Evolutionary conservation across 495 filamentous ascomycete genomes (phyloP).

Genomic region (Penicillium herquei): DNA sequence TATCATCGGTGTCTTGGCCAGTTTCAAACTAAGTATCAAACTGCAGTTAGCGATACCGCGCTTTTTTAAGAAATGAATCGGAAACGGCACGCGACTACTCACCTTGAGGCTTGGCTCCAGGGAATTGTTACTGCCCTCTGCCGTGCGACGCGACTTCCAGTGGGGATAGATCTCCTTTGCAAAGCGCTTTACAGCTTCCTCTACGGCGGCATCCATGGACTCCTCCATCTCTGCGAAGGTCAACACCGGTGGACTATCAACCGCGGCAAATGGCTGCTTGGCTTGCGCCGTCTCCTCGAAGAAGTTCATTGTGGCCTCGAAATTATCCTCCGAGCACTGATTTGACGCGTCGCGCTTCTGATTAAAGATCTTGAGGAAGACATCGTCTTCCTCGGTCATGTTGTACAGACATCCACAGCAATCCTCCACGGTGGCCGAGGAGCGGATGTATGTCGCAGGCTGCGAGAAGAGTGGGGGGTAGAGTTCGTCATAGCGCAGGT

Average conservation of each 20-base stretch:
- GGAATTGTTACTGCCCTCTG: constrained; percentile 61
- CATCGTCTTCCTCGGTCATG: constrained; percentile 86
- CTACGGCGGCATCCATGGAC: constrained; percentile 70
- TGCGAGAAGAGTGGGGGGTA: constrained; percentile 77
- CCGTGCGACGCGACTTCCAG: constrained; percentile 74
- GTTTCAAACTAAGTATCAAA: constrained; percentile 68
- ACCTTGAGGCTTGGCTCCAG: constrained; percentile 76
- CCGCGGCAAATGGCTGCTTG: constrained; percentile 81
- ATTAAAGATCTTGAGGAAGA: constrained; percentile 81
- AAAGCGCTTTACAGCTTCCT: constrained; percentile 63
- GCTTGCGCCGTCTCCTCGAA: constrained; percentile 82
- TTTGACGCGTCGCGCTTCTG: constrained; percentile 60
- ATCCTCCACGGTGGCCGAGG: constrained; percentile 97
- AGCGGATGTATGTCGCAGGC: constrained; percentile 92
- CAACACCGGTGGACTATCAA: constrained; percentile 80
- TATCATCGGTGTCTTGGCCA: constrained; percentile 87
- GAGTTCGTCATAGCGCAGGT: constrained; percentile 79
- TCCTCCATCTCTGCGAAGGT: constrained; percentile 77
- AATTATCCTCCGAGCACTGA: constrained; percentile 81
- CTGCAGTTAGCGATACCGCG: constrained; percentile 21
- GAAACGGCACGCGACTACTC: constrained; percentile 10
- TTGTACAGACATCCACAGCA: constrained; percentile 84
- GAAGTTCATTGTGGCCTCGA: constrained; percentile 91
- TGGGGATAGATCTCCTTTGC: constrained; percentile 87
- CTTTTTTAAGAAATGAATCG: background rate